A percentile compares a stretch with the other conserved stretches of the same genome.
Conservation (phyloP, 1,284 basidiomycete species). For the Sporisorium sorghi region DNA sequence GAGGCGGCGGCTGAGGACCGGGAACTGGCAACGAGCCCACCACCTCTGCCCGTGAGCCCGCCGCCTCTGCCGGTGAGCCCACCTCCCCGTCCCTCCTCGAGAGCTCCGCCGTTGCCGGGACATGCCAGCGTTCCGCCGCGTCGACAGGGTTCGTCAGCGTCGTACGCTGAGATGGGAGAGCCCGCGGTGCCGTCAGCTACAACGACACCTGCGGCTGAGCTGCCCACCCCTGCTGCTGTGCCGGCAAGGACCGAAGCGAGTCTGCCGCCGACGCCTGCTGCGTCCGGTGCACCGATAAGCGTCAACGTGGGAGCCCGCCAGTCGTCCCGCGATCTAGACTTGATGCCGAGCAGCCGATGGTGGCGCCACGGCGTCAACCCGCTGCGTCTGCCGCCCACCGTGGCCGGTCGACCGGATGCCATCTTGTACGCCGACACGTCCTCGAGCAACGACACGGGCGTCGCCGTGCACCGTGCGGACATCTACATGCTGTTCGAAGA, state of each 20-base stretch:
- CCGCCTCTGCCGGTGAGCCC: conserved; percentile 50
- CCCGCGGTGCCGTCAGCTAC: conserved; percentile 30
- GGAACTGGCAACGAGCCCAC: conserved; percentile 71
- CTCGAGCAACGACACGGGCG: conserved; percentile 12
- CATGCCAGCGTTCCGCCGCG: conserved; percentile 78
- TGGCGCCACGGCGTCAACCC: conserved; percentile 59
- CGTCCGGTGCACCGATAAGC: conserved; percentile 4
- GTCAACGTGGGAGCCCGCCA: conserved; percentile 29
- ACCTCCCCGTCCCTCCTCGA: conserved; percentile 78
- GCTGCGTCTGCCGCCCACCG: conserved; percentile 54
- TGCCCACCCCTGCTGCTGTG: conserved; percentile 1
- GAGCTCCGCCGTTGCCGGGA: conserved; percentile 90
- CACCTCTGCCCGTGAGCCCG: conserved; percentile 40
- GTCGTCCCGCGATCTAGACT: conserved; percentile 58
- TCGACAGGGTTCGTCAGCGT: conserved; percentile 41
- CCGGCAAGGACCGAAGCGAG: conserved; percentile 18
- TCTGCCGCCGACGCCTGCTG: conserved; percentile 16
- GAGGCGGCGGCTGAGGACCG: conserved; percentile 29
- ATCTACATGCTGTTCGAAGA: conserved; percentile 60
- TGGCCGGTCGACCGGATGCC: conserved; percentile 54
- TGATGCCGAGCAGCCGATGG: conserved; percentile 60
- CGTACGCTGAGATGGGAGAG: conserved; percentile 21
- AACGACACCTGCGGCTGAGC: conserved; percentile 23
- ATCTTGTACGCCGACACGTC: conserved; percentile 53
- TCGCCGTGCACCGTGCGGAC: conserved; percentile 39